Base-by-base conservation (phyloP, 2,329 filamentous ascomycete species). In the Fusarium sp. region DNA sequence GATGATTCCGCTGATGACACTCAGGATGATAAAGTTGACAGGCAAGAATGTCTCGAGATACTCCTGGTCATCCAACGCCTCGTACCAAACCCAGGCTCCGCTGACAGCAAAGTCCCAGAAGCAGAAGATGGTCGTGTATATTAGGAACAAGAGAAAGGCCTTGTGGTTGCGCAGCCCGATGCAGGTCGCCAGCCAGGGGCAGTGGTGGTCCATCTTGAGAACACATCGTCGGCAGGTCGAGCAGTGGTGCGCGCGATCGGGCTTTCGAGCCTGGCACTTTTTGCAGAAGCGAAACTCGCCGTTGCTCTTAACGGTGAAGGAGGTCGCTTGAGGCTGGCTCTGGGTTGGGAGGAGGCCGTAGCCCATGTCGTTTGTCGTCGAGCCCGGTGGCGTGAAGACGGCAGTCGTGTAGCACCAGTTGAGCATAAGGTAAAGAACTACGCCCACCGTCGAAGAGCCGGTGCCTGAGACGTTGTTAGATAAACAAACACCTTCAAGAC, bases 141-240 rank as follows among this genome's bases (percentile, higher is more conserved):
- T 84, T 23, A 99, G 82, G 75, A 98, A 99, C 4, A 98, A 83
- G 49, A 99, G 75, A 73, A 99, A 99, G 0, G 93, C 84, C 78
- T 99, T 99, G 82, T 97, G 96, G 77, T 99, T 99, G 72, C 87
- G 87, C 63, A 99, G 80, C 17, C 95, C 95, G 57, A 99, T 91
- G 76, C 95, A 99, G 4, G 92, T 97, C 25, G 95, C 94, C 45
- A 99, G 84, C 95, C 95, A 99, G 14, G 95, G 95, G 75, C 95
- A 99, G 79, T 99, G 95, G 76, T 99, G 95, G 74, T 99, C 95
- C 95, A 99, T 99, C 82, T 99, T 99, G 75, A 99, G 82, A 23
- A 99, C 93, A 75, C 95, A 99, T 71, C 90, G 89, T 67, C 89
- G 87, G 78, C 95, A 99, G 4, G 93, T 96, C 10, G 92, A 96